Evolutionary conservation across 257 asterid species (phyloP).

Genomic region (Lavandula angustifolia): DNA sequence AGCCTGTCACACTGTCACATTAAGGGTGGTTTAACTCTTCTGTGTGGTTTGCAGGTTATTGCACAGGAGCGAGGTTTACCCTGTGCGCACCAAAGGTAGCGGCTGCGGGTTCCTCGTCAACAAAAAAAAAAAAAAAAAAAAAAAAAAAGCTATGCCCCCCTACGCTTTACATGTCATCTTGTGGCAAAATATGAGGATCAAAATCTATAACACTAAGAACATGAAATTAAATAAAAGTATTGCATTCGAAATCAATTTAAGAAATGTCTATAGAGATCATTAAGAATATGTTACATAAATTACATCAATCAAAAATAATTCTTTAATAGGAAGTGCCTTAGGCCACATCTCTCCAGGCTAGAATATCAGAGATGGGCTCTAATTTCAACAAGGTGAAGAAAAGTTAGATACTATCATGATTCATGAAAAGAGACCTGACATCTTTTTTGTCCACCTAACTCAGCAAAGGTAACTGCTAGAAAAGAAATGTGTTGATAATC

Average conservation of each 20-base stretch:
- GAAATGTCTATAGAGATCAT: conserved; percentile 43
- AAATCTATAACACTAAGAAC: conserved; percentile 36
- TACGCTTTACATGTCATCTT: conserved; percentile 63
- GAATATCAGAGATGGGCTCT: conserved; percentile 36
- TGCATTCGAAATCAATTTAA: conserved; percentile 40
- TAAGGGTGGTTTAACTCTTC: no score
- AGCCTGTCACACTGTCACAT: no score
- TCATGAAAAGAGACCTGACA: conserved; percentile 24
- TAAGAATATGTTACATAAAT: conserved; percentile 51
- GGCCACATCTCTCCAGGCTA: conserved; percentile 60
- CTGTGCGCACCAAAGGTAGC: no score
- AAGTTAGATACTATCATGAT: conserved; percentile 8
- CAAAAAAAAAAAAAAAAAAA: no score
- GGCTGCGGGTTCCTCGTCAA: no score
- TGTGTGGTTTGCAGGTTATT: no score
- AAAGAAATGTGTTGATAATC: conserved; percentile 45
- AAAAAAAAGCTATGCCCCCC: conserved; percentile 58
- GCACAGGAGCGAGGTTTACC: no score
- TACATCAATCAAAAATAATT: conserved; percentile 47
- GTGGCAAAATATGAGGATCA: conserved; percentile 63
- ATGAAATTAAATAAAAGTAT: conserved; percentile 28
- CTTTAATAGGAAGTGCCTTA: conserved; percentile 42
- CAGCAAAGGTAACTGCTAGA: conserved; percentile 59
- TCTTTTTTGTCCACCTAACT: conserved; percentile 45
- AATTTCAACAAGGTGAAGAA: conserved; percentile 31